Percentiles rank a stretch among this genome's conserved stretches.
These are phyloP conservation scores for Aspergillus sp. DNA, from an alignment of 2,329 filamentous ascomycete genomes.

Conservation along the genomic window DNA sequence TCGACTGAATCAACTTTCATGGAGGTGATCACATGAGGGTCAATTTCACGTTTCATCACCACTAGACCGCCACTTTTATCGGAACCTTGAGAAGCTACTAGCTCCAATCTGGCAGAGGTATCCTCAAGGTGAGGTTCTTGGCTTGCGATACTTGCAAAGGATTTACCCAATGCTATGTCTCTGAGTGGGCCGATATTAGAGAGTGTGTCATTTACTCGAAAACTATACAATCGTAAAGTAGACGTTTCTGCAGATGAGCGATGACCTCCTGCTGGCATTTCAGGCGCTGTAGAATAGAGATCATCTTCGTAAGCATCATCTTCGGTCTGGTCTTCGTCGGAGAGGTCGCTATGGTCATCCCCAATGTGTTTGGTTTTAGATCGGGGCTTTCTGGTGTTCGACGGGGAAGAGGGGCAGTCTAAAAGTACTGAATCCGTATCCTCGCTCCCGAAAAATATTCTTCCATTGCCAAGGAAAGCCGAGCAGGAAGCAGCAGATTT, in stretches of 20 bases:
- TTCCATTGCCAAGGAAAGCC: constrained; percentile 61
- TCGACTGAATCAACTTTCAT: constrained; percentile 69
- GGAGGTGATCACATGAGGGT: constrained; percentile 65
- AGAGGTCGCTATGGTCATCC: constrained; percentile 48
- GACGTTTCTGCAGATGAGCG: constrained; percentile 16
- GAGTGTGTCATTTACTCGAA: constrained; percentile 72
- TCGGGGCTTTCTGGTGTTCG: constrained; percentile 56
- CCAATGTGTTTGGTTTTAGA: constrained; percentile 52
- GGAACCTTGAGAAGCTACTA: constrained; percentile 52
- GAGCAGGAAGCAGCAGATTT: constrained; percentile 64
- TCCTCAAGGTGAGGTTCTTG: constrained; percentile 43
- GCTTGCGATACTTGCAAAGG: constrained; percentile 41
- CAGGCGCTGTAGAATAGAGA: constrained; percentile 37
- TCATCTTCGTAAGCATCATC: constrained; percentile 57
- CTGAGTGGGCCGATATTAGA: constrained; percentile 75
- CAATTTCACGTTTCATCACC: constrained; percentile 71
- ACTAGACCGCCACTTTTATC: constrained; percentile 64
- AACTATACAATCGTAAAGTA: constrained; percentile 55
- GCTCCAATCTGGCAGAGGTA: constrained; percentile 36
- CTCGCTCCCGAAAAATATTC: constrained; percentile 82
- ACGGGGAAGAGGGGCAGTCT: constrained; percentile 68
- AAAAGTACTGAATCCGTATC: constrained; percentile 75
- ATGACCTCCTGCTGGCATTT: constrained; percentile 10
- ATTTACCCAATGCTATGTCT: constrained; percentile 65
- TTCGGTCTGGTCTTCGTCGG: constrained; percentile 55